Percentiles rank a stretch among this genome's conserved stretches.
phyloP scores from a whole-genome alignment of 176 grass and related monocot genomes.

The Raddia guianensis region DNA sequence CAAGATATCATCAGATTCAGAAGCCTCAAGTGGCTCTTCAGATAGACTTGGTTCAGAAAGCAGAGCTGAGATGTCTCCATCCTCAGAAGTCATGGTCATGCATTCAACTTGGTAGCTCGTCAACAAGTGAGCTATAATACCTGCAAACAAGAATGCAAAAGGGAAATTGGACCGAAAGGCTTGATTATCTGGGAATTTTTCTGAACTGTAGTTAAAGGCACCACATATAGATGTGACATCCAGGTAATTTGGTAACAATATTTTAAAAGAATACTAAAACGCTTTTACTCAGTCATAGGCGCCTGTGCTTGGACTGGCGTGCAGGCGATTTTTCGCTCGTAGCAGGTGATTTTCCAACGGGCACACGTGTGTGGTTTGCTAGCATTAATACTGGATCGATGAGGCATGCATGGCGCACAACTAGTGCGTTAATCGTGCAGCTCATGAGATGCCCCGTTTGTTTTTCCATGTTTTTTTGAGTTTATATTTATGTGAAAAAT shows the following conservation, averaged over 20 bases:
- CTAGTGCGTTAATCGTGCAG: too few species aligned
- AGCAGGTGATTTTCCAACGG: too few species aligned
- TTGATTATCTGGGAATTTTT: neutral
- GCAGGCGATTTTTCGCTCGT: too few species aligned
- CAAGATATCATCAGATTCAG: slow-evolving; percentile 49
- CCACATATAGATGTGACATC: neutral
- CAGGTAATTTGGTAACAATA: neutral
- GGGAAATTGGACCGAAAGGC: slow-evolving; percentile 10
- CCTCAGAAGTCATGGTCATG: slow-evolving; percentile 62
- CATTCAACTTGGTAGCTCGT: slow-evolving; percentile 27
- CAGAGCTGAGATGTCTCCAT: slow-evolving; percentile 61
- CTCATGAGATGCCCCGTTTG: too few species aligned
- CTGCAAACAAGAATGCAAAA: slow-evolving; percentile 27
- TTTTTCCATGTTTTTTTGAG: too few species aligned
- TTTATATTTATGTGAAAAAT: too few species aligned
- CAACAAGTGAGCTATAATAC: slow-evolving; percentile 6
- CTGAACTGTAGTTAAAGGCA: neutral
- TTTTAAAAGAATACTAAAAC: neutral
- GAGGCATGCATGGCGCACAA: too few species aligned
- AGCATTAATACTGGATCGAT: too few species aligned
- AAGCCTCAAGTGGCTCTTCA: slow-evolving; percentile 46
- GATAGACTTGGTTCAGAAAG: slow-evolving; percentile 54
- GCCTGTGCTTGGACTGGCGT: too few species aligned
- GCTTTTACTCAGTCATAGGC: too few species aligned
- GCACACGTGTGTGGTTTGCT: too few species aligned